These are phyloP conservation scores for Blastobotrys americana DNA, from an alignment of 805 yeast genomes.

Conservation along the genomic window DNA sequence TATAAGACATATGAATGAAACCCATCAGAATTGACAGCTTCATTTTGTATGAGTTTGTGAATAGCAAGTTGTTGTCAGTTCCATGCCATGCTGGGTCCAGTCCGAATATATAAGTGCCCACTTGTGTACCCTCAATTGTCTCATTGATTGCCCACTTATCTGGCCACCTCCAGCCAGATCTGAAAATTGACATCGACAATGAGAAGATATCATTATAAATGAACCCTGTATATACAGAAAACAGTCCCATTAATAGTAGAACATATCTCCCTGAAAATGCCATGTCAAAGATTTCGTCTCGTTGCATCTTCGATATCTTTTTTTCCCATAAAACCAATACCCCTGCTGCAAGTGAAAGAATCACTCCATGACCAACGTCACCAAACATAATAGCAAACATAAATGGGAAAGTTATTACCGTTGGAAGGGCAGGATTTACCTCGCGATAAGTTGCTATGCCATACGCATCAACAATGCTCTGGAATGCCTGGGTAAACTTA, in stretches of 20 bases:
- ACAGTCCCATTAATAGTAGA: constrained; percentile 85
- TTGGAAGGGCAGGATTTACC: constrained; percentile 92
- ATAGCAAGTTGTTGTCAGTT: constrained; percentile 79
- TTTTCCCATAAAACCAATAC: constrained; percentile 66
- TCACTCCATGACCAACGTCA: constrained; percentile 92
- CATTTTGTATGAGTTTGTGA: constrained; percentile 96
- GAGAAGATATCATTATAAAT: constrained; percentile 92
- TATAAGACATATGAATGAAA: constrained; percentile 87
- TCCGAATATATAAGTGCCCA: constrained; percentile 75
- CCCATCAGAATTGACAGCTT: constrained; percentile 93
- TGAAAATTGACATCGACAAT: constrained; percentile 77
- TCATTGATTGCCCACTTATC: constrained; percentile 58
- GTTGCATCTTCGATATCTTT: constrained; percentile 51
- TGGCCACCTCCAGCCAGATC: constrained; percentile 93
- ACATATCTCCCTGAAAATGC: constrained; percentile 91
- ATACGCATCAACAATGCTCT: constrained; percentile 88
- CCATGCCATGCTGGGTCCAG: constrained; percentile 97
- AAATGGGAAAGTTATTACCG: constrained; percentile 92
- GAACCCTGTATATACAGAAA: constrained; percentile 92
- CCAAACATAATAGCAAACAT: constrained; percentile 99
- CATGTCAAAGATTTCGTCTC: constrained; percentile 95
- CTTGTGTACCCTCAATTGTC: constrained; percentile 52
- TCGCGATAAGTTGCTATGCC: constrained; percentile 91
- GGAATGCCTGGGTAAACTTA: constrained; percentile 89
- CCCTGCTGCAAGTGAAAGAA: constrained; percentile 66